These are phyloP conservation scores for Dactylorhiza incarnata DNA, from an alignment of 106 monocot species.

Conservation along the genomic window DNA sequence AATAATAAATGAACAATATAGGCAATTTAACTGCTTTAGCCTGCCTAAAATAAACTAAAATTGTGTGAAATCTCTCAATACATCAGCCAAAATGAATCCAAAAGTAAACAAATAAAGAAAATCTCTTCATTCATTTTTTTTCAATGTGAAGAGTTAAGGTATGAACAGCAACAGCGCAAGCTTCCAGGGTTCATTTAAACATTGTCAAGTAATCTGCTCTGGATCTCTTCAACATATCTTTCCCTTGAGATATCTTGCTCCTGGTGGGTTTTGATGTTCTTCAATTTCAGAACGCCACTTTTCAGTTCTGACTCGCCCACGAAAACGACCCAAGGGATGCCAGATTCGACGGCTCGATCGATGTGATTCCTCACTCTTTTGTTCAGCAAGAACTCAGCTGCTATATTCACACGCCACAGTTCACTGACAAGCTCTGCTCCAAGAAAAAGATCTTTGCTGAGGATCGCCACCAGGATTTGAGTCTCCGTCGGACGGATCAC, in stretches of 20 bases:
- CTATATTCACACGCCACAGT: slow-evolving; percentile 72
- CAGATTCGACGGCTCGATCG: slow-evolving; percentile 13
- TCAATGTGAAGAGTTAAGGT: too few species aligned
- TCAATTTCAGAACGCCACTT: slow-evolving; percentile 59
- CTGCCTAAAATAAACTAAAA: too few species aligned
- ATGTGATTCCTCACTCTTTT: slow-evolving; percentile 74
- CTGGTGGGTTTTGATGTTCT: slow-evolving; percentile 53
- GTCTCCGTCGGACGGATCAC: slow-evolving; percentile 70
- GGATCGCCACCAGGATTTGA: slow-evolving; percentile 74
- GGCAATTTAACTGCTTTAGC: too few species aligned
- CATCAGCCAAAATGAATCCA: too few species aligned
- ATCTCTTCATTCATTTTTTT: too few species aligned
- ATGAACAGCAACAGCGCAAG: too few species aligned
- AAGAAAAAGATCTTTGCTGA: slow-evolving; percentile 55
- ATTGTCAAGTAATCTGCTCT: slow-evolving; percentile 20
- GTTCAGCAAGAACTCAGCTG: slow-evolving; percentile 56
- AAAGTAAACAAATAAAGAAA: too few species aligned
- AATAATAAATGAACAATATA: too few species aligned
- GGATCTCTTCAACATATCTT: slow-evolving; percentile 46
- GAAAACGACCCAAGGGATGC: slow-evolving; percentile 65
- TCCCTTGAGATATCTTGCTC: slow-evolving; percentile 53
- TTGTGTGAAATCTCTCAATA: too few species aligned
- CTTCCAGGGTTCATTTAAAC: too few species aligned
- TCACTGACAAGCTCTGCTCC: slow-evolving; percentile 59
- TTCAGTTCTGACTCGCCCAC: slow-evolving; percentile 59